phyloP scores from a whole-genome alignment of 495 filamentous ascomycete genomes.

The Xylaria grammica region DNA sequence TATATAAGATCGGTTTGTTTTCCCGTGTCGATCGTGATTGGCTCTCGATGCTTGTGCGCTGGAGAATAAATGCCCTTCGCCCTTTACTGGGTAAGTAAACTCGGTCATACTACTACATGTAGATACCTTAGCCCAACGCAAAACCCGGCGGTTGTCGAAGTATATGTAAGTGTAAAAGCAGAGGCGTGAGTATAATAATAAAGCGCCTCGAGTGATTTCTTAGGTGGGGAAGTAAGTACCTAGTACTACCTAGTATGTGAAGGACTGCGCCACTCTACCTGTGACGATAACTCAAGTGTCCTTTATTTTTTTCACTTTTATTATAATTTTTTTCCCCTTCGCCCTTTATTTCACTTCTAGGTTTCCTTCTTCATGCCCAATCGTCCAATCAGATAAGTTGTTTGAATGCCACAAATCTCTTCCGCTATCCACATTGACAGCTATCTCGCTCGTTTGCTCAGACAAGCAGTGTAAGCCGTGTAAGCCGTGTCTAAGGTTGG shows the following conservation, averaged over 20 bases:
- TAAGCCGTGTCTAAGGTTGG: no score
- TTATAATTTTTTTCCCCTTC: no score
- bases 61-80: no score
- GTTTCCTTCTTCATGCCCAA: not conserved
- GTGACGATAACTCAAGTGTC: not conserved
- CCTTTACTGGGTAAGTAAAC: no score
- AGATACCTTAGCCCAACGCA: no score
- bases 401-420: not conserved
- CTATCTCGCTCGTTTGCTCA: not conserved
- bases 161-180: no score
- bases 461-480: slow-evolving; percentile 1
- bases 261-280: not conserved
- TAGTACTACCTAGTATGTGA: not conserved
- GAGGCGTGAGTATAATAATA: slow-evolving; percentile 3
- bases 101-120: no score
- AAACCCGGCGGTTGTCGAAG: no score
- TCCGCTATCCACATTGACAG: not conserved
- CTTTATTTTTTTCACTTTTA: not conserved
- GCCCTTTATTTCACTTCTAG: not conserved
- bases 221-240: no score
- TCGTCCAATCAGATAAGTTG: not conserved
- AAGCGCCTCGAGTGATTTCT: not conserved
- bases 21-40: no score
- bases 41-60: no score
- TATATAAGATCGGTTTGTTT: not conserved